Evolutionary conservation across 2,329 filamentous ascomycete genomes (phyloP).

Genomic region (Huntiella decipiens): DNA sequence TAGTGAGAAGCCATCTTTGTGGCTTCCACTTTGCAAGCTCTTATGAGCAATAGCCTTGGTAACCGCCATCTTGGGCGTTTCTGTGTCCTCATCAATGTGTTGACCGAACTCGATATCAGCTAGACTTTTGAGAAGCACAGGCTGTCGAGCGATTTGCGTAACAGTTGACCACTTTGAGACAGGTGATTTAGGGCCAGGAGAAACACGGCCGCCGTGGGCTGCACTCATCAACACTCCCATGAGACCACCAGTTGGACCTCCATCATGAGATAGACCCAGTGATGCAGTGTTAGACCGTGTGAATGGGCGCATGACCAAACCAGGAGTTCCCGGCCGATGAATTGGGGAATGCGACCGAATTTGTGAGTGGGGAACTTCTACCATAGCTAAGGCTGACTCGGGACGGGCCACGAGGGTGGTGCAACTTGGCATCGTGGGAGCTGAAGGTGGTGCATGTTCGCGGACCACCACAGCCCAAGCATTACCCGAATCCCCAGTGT

Average conservation of each 20-base stretch:
- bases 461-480: not conserved
- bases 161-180: too few relatives aligned
- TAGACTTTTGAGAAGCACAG: too few relatives aligned
- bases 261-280: constrained; percentile 13
- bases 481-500: not conserved
- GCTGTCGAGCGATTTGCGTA: too few relatives aligned
- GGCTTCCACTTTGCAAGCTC: too few relatives aligned
- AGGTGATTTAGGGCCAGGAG: constrained; percentile 1
- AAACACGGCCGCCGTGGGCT: not conserved
- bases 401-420: not conserved
- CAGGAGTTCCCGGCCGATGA: not conserved
- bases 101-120: too few relatives aligned
- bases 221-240: constrained; percentile 6
- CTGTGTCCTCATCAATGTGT: too few relatives aligned
- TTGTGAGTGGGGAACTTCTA: not conserved
- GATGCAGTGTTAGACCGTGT: constrained; percentile 13
- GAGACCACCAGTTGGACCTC: constrained; percentile 3
- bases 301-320: constrained; percentile 12
- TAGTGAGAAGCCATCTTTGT: too few relatives aligned
- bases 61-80: too few relatives aligned
- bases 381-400: not conserved
- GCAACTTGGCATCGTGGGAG: not conserved
- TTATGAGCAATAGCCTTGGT: too few relatives aligned
- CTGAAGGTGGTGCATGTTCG: not conserved
- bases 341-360: not conserved